Percentiles rank a stretch among this genome's conserved stretches.
phyloP scores from a whole-genome alignment of 2,329 filamentous ascomycete species.

The Penicillium sp. region DNA sequence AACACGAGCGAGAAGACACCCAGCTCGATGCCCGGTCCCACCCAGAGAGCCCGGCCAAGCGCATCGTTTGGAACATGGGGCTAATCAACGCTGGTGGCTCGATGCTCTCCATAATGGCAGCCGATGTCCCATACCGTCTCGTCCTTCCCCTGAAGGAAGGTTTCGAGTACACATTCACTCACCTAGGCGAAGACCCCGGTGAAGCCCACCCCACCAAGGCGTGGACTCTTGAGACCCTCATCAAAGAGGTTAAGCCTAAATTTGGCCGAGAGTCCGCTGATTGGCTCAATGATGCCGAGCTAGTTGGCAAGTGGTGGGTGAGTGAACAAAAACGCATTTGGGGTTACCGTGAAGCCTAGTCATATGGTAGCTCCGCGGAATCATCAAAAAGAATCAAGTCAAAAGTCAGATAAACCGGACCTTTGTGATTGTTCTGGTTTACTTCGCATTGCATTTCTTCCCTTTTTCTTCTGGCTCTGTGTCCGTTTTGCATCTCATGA shows the following conservation, averaged over 20 bases:
- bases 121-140: conserved; percentile 76
- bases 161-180: conserved; percentile 46
- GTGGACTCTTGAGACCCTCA: conserved; percentile 31
- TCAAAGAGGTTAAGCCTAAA: conserved; percentile 23
- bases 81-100: conserved; percentile 37
- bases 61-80: conserved; percentile 37
- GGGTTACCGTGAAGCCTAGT: conserved; percentile 27
- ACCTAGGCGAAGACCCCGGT: conserved; percentile 36
- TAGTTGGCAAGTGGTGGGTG: conserved; percentile 41
- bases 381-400: background rate
- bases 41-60: conserved; percentile 7
- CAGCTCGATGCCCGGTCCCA: conserved; percentile 1
- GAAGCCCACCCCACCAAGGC: conserved; percentile 33
- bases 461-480: conserved; percentile 1
- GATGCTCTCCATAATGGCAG: conserved; percentile 62
- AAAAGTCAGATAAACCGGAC: background rate
- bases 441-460: background rate
- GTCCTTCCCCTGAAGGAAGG: conserved; percentile 74
- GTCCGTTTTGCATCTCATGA: conserved; percentile 7
- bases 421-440: background rate
- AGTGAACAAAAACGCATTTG: conserved; percentile 32
- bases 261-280: conserved; percentile 33
- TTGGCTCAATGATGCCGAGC: conserved; percentile 40
- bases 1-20: background rate
- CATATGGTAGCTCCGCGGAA: background rate